Evolutionary conservation across 2,329 filamentous ascomycete species (phyloP).

Genomic region (Sporothrix euskadiensis): DNA sequence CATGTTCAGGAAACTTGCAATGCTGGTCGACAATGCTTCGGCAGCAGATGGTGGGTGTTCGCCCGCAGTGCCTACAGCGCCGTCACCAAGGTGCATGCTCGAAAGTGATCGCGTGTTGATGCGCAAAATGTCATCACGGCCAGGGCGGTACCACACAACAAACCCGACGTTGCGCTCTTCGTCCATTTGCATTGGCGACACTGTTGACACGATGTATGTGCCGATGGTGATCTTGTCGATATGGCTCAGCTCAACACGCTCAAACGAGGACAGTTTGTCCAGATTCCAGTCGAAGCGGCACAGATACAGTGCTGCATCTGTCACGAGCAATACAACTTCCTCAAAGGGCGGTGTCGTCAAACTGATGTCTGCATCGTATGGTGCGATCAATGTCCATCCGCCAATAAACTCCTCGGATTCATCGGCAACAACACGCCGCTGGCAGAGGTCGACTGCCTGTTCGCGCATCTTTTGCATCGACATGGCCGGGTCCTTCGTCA

Average conservation of each 20-base stretch:
- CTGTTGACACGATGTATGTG: conserved; percentile 85
- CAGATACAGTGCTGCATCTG: conserved; percentile 79
- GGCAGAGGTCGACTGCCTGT: conserved; percentile 84
- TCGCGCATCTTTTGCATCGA: conserved; percentile 82
- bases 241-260: conserved; percentile 76
- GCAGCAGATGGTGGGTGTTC: conserved; percentile 20
- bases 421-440: conserved; percentile 81
- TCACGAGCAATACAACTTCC: conserved; percentile 84
- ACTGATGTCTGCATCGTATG: conserved; percentile 65
- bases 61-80: conserved; percentile 27
- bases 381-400: conserved; percentile 86
- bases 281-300: conserved; percentile 93
- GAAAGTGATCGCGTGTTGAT: conserved; percentile 84
- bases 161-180: conserved; percentile 81
- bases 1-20: conserved; percentile 48
- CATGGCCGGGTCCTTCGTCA: conserved; percentile 86
- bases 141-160: conserved; percentile 73
- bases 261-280: conserved; percentile 91
- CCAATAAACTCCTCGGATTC: conserved; percentile 81
- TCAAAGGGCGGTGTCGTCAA: conserved; percentile 74
- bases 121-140: conserved; percentile 68
- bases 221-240: conserved; percentile 74
- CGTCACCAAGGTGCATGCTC: conserved; percentile 41
- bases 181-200: conserved; percentile 75
- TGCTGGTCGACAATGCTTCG: conserved; percentile 36